Evolutionary conservation across 345 rosid genomes (phyloP).

Genomic region (Bruguiera sexangula): DNA sequence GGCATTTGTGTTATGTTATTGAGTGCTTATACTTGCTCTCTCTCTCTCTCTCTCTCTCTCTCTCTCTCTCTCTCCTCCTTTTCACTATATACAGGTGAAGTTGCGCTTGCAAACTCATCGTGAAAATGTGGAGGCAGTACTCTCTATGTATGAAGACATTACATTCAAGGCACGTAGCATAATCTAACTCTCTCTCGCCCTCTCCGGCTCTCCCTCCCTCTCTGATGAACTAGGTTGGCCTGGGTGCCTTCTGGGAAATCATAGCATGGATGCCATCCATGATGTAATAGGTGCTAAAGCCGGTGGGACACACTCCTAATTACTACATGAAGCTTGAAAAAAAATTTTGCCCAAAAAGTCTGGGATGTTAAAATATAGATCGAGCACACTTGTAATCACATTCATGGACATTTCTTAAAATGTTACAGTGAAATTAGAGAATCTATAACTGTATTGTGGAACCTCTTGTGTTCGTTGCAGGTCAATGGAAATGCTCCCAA

Average conservation of each 20-base stretch:
- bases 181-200: slow-evolving; percentile 19
- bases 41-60: background rate
- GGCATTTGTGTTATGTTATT: background rate
- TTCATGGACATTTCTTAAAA: background rate
- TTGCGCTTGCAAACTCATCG: slow-evolving; percentile 70
- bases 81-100: slow-evolving; percentile 48
- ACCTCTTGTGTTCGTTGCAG: slow-evolving; percentile 31
- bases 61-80: too few species aligned
- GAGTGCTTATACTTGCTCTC: background rate
- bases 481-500: slow-evolving; percentile 57
- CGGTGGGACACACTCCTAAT: background rate
- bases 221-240: background rate
- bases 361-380: too few species aligned
- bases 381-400: background rate
- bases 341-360: background rate
- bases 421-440: background rate
- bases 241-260: background rate
- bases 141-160: slow-evolving; percentile 68
- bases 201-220: background rate
- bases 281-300: background rate
- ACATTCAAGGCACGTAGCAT: slow-evolving; percentile 55
- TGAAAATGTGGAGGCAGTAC: slow-evolving; percentile 78
- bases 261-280: background rate
- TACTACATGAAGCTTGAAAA: background rate
- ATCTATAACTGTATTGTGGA: background rate